A percentile compares a stretch with the other conserved stretches of the same genome.
Conservation (phyloP, 306 rosid species). For the Cicer cuneatum region DNA sequence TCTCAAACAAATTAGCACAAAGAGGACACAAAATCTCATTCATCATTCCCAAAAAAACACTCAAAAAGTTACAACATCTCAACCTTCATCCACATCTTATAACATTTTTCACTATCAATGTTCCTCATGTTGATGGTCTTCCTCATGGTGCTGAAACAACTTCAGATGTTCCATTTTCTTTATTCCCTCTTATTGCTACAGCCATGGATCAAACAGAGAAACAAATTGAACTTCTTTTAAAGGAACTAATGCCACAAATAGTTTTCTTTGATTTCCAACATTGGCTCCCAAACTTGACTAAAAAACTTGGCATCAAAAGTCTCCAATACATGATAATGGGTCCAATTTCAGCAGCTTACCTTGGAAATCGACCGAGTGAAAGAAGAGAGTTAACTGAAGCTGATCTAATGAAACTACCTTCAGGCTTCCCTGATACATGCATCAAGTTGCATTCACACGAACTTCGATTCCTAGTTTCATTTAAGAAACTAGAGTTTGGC, state of each 20-base stretch:
- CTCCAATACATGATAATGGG: not conserved
- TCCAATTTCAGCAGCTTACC: conserved; percentile 5
- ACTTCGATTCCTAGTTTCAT: not conserved
- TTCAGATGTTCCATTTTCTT: conserved; percentile 33
- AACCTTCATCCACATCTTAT: conserved; percentile 45
- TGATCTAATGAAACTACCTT: conserved; percentile 43
- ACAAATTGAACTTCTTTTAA: conserved; percentile 24
- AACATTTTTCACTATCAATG: conserved; percentile 13
- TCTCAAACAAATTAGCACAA: conserved; percentile 45
- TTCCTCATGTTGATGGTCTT: conserved; percentile 44
- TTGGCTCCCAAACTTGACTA: conserved; percentile 37
- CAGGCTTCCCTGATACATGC: conserved; percentile 30
- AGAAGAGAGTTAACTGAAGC: not conserved
- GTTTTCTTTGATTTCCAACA: conserved; percentile 46
- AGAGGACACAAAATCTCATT: conserved; percentile 42
- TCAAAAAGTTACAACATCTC: conserved; percentile 24
- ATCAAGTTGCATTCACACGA: conserved; percentile 45
- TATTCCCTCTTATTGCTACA: conserved; percentile 30
- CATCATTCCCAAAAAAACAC: conserved; percentile 37
- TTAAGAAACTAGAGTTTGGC: conserved; percentile 28
- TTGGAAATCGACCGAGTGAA: not conserved
- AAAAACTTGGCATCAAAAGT: not conserved
- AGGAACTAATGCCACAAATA: conserved; percentile 21
- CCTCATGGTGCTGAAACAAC: conserved; percentile 36
- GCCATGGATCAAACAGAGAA: conserved; percentile 46